A percentile compares a stretch with the other conserved stretches of the same genome.
Evolutionary conservation across 257 asterid genomes (phyloP).

Genomic region (Solanum gracilifrons): DNA sequence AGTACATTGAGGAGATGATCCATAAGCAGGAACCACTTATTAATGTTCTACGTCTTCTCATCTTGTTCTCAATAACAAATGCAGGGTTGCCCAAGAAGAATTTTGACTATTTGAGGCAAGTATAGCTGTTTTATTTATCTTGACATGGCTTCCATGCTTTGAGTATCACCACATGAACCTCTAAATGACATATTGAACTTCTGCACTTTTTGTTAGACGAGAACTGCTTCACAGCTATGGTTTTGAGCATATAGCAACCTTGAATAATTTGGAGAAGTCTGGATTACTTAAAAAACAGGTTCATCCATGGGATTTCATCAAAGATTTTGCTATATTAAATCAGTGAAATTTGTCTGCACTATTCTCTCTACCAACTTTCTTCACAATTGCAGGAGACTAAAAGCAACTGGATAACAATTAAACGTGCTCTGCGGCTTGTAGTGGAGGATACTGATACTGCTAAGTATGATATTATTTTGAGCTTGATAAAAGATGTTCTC

Average conservation of each 20-base stretch:
- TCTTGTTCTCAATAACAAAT: constrained; percentile 81
- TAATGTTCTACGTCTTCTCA: constrained; percentile 68
- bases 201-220: constrained; percentile 44
- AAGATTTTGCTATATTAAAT: not conserved
- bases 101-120: constrained; percentile 89
- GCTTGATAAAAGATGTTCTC: not conserved
- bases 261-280: constrained; percentile 89
- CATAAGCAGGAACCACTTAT: constrained; percentile 87
- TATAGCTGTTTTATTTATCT: not conserved
- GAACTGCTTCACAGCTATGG: constrained; percentile 98
- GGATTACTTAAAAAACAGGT: constrained; percentile 90
- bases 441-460: constrained; percentile 84
- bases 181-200: not conserved
- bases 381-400: constrained; percentile 57
- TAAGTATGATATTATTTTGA: constrained; percentile 37
- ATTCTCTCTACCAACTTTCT: not conserved
- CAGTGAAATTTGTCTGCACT: not conserved
- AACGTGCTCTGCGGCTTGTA: constrained; percentile 77
- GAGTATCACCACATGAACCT: not conserved
- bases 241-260: constrained; percentile 81
- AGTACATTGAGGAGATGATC: constrained; percentile 89
- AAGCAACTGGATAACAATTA: constrained; percentile 80
- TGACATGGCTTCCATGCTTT: not conserved
- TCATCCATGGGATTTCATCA: not conserved
- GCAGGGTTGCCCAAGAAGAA: constrained; percentile 78